Base-by-base conservation (phyloP, 1,284 basidiomycete genomes). In the Neotropicomus parvogracilis region DNA sequence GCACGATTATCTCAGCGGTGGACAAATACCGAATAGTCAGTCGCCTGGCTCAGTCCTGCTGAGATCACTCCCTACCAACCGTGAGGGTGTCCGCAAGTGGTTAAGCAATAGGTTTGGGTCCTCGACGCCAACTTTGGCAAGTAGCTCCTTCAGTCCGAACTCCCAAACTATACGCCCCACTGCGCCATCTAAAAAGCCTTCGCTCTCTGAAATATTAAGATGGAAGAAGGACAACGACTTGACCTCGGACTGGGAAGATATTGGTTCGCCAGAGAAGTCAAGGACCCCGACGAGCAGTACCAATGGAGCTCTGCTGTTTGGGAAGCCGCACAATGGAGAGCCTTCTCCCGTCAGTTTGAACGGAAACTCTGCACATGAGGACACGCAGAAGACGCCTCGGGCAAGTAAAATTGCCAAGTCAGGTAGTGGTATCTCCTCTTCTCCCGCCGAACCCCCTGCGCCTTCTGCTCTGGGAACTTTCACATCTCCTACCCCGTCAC, bases 11-110 rank as follows among this genome's bases (percentile, higher is more conserved):
- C 69, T 78, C 59, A 32, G 43, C 38, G 70, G 66, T 43, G 60
- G 73, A n/a, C 64, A 60, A 36, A 52, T 63, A 13, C 63, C 72
- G 21, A 67, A 68, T 43, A 60, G 67, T 43, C 68, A 68, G 33
- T 72, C 65, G 44, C 70, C 67, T 48, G 60, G 56, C 11, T 60
- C 64, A n/a, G 63, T 71, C n/a, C 61, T 68, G 56, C 52, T 74
- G 40, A 85, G 83, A 60, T 35, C 65, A 3, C 70, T 89, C 45
- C 87, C 87, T 0, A 85, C 77, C 63, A 86, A 79, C 14, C 72
- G 85, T 13, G 81, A 85, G 44, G 86, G 80, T 20, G 85, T 89
- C 26, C 84, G 80, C 65, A 84, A 84, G 59, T 90, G 87, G 87
- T 65, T 88, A 39, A 83, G 71, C 50, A 79, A 76, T 50, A 79